Base-by-base conservation (phyloP, 768 basidiomycete genomes). In the Lentinus tigrinus region DNA sequence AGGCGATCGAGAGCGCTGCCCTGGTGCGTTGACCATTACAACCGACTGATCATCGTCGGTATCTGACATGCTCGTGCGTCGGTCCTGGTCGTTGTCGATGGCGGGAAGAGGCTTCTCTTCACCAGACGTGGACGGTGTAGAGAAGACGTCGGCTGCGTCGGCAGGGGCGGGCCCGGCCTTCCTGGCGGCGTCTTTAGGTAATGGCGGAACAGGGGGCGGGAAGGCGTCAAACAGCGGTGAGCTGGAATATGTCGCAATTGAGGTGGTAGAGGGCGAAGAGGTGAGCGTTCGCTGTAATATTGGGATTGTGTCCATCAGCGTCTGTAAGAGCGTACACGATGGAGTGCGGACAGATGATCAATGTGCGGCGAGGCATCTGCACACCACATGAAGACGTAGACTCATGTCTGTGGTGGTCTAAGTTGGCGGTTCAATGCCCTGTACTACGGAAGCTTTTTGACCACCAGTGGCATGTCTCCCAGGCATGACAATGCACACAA, bases 91-190 rank as follows among this genome's bases (percentile, higher is more conserved):
- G 65, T 65, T 62, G 70, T 69, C 69, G 58, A 89, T 84, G 38
- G 81, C 80, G 40, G 89, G 89, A 47, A 91, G 75, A 44, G 87
- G 87, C 61, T 89, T 92, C 57, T 78, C 74, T 38, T 72, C 72
- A 62, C 78, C 73, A 4, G 65, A 54, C 3, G 63, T 43, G 13
- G 47, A 55, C 7, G 65, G 52, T 52, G 73, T 61, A 44, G 74
- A 65, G 67, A 84, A 84, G 13, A 81, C 76, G 66, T 88, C 87
- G 28, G 76, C 70, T 26, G 81, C 75, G 51, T 83, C 80, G 11
- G 82, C 47, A 26, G 55, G 26, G 47, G 46, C 51, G 10, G 37
- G 51, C n/a, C 21, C 23, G 26, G 50, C 44, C 54, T 50, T 50
- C 44, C 54, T 47, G n/a, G 55, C 38, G 10, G 60, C 28, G 55